Evolutionary conservation across 2,329 filamentous ascomycete species (phyloP), one percentile per base, ranked within the genome.

Genomic region (Alternaria sp.): DNA sequence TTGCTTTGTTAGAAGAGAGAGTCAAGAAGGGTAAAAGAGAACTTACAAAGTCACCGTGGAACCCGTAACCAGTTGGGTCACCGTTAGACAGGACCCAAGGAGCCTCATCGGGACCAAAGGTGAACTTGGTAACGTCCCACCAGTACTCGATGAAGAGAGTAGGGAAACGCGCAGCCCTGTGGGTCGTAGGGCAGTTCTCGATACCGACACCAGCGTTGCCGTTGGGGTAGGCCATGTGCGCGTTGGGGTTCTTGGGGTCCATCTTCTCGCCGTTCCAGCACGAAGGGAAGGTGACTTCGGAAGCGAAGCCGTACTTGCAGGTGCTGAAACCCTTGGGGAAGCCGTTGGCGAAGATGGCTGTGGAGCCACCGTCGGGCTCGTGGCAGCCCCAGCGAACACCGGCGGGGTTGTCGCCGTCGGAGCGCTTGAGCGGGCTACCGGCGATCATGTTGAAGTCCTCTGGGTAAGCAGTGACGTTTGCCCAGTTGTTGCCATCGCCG

Each of bases 201-300:
- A 77, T 61, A 25, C 75, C 77, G 10, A 69, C 59, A 30, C 77
- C 75, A 17, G 56, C 46, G 30, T 44, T 57, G 19, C 58, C 67
- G 30, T 64, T 74, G 12, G 78, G 77, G 57, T 83, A 85, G 10
- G 83, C 74, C 76, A 79, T 79, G 65, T 80, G 78, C 15, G 75
- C 77, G 15, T 51, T 63, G 21, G 77, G 75, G 36, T 74, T 74
- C 47, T 71, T 69, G 19, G 74, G 74, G 44, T 80, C 69, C 45
- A 79, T 64, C 21, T 69, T 64, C 49, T 78, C 40, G 30, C 78
- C 78, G 59, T 79, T 80, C 78, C 78, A 80, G 71, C 78, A 80
- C 15, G 71, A 69, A 7, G 78, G 78, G 65, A 80, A 80, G 12
- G 74, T 79, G 23, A 79, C 69, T 51, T 80, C 73, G 21, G 74